Conservation (phyloP, 2,329 filamentous ascomycete genomes). For the Fonsecaea nubica region DNA sequence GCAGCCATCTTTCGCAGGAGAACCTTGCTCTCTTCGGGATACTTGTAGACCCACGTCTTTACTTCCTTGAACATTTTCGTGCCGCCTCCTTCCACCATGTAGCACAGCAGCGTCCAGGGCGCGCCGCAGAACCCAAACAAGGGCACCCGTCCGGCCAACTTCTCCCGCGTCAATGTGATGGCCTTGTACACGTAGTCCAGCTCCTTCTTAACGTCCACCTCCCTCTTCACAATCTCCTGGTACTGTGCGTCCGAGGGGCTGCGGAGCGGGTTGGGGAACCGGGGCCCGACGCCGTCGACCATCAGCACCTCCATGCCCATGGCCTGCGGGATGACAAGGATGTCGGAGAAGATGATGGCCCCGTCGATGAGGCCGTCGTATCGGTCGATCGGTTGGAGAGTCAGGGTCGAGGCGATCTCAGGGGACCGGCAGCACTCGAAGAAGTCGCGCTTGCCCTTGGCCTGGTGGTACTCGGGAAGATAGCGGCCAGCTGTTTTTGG, state of each 20-base stretch:
- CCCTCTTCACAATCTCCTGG: slow-evolving; percentile 72
- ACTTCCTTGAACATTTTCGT: slow-evolving; percentile 92
- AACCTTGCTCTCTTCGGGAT: slow-evolving; percentile 78
- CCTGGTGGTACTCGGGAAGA: slow-evolving; percentile 96
- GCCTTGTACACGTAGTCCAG: slow-evolving; percentile 95
- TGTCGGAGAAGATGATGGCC: slow-evolving; percentile 98
- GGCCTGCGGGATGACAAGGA: slow-evolving; percentile 95
- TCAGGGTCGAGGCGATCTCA: slow-evolving; percentile 90
- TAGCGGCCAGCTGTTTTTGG: slow-evolving; percentile 79
- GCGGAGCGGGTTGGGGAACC: slow-evolving; percentile 85
- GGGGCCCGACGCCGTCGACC: slow-evolving; percentile 95
- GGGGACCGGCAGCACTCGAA: slow-evolving; percentile 96
- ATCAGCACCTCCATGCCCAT: slow-evolving; percentile 99
- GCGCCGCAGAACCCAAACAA: slow-evolving; percentile 96
- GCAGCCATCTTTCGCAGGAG: slow-evolving; percentile 91
- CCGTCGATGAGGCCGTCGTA: slow-evolving; percentile 90
- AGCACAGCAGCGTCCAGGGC: slow-evolving; percentile 95
- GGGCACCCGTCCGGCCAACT: slow-evolving; percentile 85
- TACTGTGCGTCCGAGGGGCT: slow-evolving; percentile 85
- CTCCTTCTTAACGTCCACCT: slow-evolving; percentile 84
- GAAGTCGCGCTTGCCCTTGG: slow-evolving; percentile 89
- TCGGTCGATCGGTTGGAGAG: slow-evolving; percentile 91
- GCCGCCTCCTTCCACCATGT: slow-evolving; percentile 98
- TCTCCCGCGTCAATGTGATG: slow-evolving; percentile 87
- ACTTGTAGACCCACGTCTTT: slow-evolving; percentile 96